A percentile compares a stretch with the other conserved stretches of the same genome.
Conservation (phyloP, 2,329 filamentous ascomycete genomes). For the Phyllachora maydis region DNA sequence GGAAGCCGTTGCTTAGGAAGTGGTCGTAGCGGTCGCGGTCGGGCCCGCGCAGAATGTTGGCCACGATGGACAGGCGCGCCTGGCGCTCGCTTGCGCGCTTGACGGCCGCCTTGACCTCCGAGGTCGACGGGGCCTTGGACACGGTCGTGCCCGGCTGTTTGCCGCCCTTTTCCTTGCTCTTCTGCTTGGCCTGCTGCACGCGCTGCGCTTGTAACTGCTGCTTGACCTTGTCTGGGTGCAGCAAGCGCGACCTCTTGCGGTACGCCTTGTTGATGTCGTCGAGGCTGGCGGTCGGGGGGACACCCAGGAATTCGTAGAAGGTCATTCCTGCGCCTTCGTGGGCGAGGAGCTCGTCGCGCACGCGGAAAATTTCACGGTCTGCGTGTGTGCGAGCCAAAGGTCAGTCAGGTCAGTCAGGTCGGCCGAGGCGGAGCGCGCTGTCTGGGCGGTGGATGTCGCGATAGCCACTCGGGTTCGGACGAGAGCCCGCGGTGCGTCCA, state of each 20-base stretch:
- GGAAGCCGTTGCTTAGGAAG: slow-evolving; percentile 84
- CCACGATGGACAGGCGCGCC: slow-evolving; percentile 65
- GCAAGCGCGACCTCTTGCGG: slow-evolving; percentile 60
- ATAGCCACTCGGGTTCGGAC: too few relatives aligned
- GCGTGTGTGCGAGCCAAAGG: slow-evolving; percentile 2
- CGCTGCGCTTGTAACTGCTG: slow-evolving; percentile 59
- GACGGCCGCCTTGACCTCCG: slow-evolving; percentile 57
- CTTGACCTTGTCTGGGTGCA: slow-evolving; percentile 93
- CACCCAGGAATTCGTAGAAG: slow-evolving; percentile 87
- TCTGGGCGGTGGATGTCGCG: too few relatives aligned
- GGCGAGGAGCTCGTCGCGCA: slow-evolving; percentile 66
- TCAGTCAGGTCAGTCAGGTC: slow-evolving; percentile 1
- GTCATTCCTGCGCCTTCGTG: slow-evolving; percentile 60
- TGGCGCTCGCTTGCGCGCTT: slow-evolving; percentile 72
- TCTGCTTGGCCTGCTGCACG: slow-evolving; percentile 30
- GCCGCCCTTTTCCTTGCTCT: slow-evolving; percentile 23
- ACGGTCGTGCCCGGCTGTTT: slow-evolving; percentile 43
- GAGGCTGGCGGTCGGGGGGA: slow-evolving; percentile 50
- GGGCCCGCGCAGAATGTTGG: slow-evolving; percentile 65
- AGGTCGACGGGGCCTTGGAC: slow-evolving; percentile 48
- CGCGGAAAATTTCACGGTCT: slow-evolving; percentile 97
- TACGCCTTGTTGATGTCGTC: slow-evolving; percentile 90
- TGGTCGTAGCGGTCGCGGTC: slow-evolving; percentile 81
- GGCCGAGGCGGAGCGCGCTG: too few relatives aligned
- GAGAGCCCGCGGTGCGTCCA: too few relatives aligned